These are phyloP conservation scores for Fusarium nanum DNA, from an alignment of 2,329 filamentous ascomycete species.

Conservation along the genomic window DNA sequence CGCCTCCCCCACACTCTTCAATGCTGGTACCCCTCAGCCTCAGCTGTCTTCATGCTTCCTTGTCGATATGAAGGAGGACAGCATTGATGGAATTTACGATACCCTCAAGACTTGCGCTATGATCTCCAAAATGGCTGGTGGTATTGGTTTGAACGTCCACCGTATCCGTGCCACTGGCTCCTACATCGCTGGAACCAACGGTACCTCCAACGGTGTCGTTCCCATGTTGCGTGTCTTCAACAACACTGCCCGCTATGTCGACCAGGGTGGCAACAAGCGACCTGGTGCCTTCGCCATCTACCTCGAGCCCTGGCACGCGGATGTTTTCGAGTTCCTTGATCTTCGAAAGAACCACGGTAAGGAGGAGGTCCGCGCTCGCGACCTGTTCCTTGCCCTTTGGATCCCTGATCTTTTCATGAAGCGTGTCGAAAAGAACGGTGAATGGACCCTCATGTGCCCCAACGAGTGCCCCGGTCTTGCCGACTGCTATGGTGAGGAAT, in stretches of 20 bases:
- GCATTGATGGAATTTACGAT: conserved; percentile 99
- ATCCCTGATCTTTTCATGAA: conserved; percentile 99
- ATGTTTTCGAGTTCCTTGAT: conserved; percentile 97
- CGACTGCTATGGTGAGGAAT: conserved; percentile 97
- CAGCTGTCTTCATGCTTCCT: conserved; percentile 99
- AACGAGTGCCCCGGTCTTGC: conserved; percentile 95
- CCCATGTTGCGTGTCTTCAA: conserved; percentile 99
- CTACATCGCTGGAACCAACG: conserved; percentile 98
- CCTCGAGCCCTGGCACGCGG: conserved; percentile 98
- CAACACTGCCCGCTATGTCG: conserved; percentile 98
- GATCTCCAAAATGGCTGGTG: conserved; percentile 99
- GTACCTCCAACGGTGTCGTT: conserved; percentile 95
- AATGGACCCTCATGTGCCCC: conserved; percentile 98
- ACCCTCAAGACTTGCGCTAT: conserved; percentile 99
- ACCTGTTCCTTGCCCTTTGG: conserved; percentile 98
- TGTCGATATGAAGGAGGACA: conserved; percentile 99
- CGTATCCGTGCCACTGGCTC: conserved; percentile 97
- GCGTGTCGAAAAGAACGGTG: conserved; percentile 94
- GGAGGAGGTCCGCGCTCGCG: conserved; percentile 95
- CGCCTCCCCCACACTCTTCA: conserved; percentile 97
- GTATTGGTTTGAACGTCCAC: conserved; percentile 96
- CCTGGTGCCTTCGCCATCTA: conserved; percentile 99
- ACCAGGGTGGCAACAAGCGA: conserved; percentile 99
- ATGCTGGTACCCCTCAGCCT: conserved; percentile 92
- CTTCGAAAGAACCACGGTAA: conserved; percentile 99